Percentiles rank a stretch among this genome's conserved stretches.
These are phyloP conservation scores for Silene uniflora DNA, from an alignment of 148 eudicot species.

Conservation along the genomic window DNA sequence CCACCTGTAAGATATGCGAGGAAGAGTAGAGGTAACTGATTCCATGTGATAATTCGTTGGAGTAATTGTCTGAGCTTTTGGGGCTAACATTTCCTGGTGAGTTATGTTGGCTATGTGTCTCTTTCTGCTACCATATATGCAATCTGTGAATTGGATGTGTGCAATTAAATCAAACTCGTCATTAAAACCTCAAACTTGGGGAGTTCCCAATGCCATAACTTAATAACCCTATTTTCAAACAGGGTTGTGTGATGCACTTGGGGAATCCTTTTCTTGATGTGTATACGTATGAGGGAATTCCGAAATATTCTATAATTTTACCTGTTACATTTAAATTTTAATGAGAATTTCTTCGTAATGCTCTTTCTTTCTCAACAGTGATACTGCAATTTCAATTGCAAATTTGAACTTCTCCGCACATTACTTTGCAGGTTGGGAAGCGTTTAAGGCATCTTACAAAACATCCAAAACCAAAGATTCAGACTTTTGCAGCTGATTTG, in stretches of 20 bases:
- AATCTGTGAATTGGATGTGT: not conserved
- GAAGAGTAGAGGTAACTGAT: not conserved
- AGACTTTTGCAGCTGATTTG: constrained; percentile 45
- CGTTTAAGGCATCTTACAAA: constrained; percentile 58
- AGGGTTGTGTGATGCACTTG: not conserved
- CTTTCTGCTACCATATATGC: no score
- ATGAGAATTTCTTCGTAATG: not conserved
- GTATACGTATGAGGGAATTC: not conserved
- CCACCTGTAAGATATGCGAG: not conserved
- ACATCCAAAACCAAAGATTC: constrained; percentile 59
- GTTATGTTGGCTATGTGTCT: not conserved
- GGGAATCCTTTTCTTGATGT: not conserved
- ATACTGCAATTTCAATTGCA: not conserved
- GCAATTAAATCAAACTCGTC: not conserved
- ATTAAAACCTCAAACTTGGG: not conserved
- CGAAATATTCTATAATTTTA: not conserved
- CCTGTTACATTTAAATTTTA: no score
- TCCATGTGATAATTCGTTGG: not conserved
- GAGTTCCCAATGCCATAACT: not conserved
- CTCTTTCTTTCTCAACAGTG: not conserved
- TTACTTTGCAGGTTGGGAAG: constrained; percentile 58
- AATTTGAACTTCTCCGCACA: constrained; percentile 6
- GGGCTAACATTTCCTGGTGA: not conserved
- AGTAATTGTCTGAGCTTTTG: not conserved
- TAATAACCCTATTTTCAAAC: not conserved